A percentile compares a stretch with the other conserved stretches of the same genome.
These are phyloP conservation scores for Termitomyces sp. DNA, from an alignment of 768 basidiomycete species.

Conservation along the genomic window DNA sequence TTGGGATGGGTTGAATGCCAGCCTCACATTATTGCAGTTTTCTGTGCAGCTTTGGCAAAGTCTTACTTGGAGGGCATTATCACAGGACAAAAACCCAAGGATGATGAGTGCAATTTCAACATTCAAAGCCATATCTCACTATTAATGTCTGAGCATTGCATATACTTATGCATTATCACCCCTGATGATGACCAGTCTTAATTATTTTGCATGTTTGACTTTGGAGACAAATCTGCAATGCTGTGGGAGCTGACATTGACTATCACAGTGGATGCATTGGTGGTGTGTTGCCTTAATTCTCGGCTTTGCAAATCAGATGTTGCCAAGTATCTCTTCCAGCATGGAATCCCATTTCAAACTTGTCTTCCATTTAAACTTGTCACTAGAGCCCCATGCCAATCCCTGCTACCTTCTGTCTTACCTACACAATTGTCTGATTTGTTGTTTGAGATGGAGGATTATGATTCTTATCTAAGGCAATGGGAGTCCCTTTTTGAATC, in stretches of 20 bases:
- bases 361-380: not conserved
- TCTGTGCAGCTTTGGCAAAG: no score
- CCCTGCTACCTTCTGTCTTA: not conserved
- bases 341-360: slow-evolving; percentile 1
- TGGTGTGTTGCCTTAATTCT: no score
- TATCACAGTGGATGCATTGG: not conserved
- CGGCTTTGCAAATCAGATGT: not conserved
- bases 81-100: no score
- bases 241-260: not conserved
- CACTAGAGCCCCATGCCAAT: not conserved
- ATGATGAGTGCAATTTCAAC: no score
- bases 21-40: no score
- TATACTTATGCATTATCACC: no score
- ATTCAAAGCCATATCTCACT: no score
- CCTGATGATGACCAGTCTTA: no score
- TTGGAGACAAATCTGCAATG: not conserved
- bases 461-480: not conserved
- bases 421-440: not conserved
- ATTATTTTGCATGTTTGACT: not conserved
- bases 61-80: no score
- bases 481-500: not conserved
- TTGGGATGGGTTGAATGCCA: no score
- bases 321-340: not conserved
- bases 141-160: no score
- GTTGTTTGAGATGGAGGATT: not conserved